Evolutionary conservation across 495 filamentous ascomycete species (phyloP).

Genomic region (Hypoxylon intermedium): DNA sequence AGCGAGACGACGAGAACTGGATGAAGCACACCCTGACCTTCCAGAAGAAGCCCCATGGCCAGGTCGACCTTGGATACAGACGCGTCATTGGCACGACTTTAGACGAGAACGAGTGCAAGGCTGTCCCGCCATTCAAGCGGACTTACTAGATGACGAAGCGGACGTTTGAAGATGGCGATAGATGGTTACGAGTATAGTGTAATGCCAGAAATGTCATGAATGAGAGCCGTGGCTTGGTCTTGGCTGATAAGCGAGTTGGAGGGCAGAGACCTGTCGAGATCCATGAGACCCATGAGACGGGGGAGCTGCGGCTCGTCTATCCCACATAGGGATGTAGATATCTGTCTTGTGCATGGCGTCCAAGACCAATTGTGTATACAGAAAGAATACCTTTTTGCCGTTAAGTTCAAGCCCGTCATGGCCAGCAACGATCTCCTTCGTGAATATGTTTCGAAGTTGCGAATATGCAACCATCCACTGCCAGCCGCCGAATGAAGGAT

Average conservation of each 20-base stretch:
- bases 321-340: constrained; percentile 23
- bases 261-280: no score
- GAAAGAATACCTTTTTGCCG: constrained; percentile 32
- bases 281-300: no score
- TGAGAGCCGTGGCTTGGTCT: constrained; percentile 1
- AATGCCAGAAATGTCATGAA: constrained; percentile 12
- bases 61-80: constrained; percentile 79
- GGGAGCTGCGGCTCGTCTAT: constrained; percentile 1
- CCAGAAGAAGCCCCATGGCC: constrained; percentile 86
- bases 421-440: background rate
- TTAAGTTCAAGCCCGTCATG: constrained; percentile 1
- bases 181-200: constrained; percentile 6
- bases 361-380: constrained; percentile 40
- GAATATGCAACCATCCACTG: no score
- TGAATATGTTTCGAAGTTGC: background rate
- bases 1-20: constrained; percentile 92
- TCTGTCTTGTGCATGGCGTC: constrained; percentile 40
- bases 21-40: constrained; percentile 98
- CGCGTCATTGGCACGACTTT: constrained; percentile 77
- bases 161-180: background rate
- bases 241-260: constrained; percentile 4
- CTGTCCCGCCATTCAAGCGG: constrained; percentile 88
- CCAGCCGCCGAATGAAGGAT: no score
- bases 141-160: constrained; percentile 63
- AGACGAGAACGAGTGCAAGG: constrained; percentile 88